A percentile compares a stretch with the other conserved stretches of the same genome.
Conservation (phyloP, 306 rosid genomes). For the Datisca glomerata region DNA sequence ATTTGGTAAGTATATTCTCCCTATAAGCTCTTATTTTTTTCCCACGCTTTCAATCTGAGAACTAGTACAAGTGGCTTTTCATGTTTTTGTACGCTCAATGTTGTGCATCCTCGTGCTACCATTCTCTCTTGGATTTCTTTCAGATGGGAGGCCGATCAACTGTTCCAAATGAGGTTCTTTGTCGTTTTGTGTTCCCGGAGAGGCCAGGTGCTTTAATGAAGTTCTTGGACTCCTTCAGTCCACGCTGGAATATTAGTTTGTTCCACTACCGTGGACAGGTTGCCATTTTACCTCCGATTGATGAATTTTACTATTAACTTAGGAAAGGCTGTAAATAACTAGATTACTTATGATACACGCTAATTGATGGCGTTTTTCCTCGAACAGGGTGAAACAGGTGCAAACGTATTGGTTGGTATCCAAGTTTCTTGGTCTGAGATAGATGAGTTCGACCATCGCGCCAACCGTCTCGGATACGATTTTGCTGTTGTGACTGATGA, state of each 20-base stretch:
- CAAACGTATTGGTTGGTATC: conserved; percentile 74
- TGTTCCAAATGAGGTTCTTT: conserved; percentile 65
- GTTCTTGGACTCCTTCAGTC: conserved; percentile 80
- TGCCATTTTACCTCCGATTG: neutral
- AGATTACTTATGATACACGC: no score
- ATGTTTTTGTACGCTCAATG: no score
- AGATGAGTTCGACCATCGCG: conserved; percentile 44
- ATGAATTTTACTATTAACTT: no score
- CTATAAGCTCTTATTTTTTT: conserved; percentile 6
- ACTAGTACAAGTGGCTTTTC: no score
- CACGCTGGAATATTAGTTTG: conserved; percentile 87
- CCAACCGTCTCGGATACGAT: conserved; percentile 52
- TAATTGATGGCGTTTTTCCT: no score
- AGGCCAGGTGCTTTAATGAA: conserved; percentile 87
- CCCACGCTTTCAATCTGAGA: neutral
- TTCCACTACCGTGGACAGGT: conserved; percentile 87
- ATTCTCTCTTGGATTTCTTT: neutral
- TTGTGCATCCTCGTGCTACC: neutral
- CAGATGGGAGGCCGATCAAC: conserved; percentile 79
- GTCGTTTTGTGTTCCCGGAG: conserved; percentile 83
- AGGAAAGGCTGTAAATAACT: no score
- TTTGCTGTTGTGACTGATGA: conserved; percentile 55
- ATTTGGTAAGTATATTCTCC: conserved; percentile 46
- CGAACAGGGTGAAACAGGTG: conserved; percentile 81
- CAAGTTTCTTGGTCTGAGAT: conserved; percentile 49